These are phyloP conservation scores for Aspergillus sp. DNA, from an alignment of 2,329 filamentous ascomycete genomes.

Conservation along the genomic window DNA sequence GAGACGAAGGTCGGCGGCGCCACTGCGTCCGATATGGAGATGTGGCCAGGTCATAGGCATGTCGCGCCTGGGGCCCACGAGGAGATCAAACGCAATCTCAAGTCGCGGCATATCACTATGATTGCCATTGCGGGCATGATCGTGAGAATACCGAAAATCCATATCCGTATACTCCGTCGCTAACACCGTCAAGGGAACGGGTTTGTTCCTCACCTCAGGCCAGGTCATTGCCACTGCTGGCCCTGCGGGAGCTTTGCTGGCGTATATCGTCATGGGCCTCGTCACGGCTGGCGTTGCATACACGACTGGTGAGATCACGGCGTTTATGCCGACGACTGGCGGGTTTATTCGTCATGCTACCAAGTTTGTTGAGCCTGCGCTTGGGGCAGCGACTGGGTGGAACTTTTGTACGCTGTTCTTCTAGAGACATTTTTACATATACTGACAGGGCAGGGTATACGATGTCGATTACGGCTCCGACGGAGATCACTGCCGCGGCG, in stretches of 20 bases:
- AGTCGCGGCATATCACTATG: slow-evolving; percentile 35
- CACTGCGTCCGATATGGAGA: neutral
- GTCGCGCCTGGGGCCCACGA: neutral
- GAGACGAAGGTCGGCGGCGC: neutral
- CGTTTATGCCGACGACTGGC: slow-evolving; percentile 40
- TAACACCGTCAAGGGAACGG: slow-evolving; percentile 25
- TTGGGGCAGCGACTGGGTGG: slow-evolving; percentile 1
- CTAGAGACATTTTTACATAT: neutral
- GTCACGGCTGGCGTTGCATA: slow-evolving; percentile 34
- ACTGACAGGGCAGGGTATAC: neutral
- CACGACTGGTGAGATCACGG: slow-evolving; percentile 38
- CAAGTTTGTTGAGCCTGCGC: neutral
- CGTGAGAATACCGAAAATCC: neutral
- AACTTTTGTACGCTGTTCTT: neutral
- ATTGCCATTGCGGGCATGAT: slow-evolving; percentile 41
- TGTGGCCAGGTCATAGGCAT: neutral
- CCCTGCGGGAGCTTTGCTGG: slow-evolving; percentile 35
- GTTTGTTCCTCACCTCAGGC: slow-evolving; percentile 39
- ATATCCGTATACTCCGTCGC: neutral
- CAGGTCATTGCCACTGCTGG: slow-evolving; percentile 32
- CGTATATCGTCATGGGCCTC: slow-evolving; percentile 40
- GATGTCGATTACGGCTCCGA: neutral
- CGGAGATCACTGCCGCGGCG: neutral
- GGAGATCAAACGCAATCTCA: neutral
- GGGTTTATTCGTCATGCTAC: slow-evolving; percentile 34